Percentiles rank a stretch among this genome's conserved stretches.
These are phyloP conservation scores for Lathyrus oleraceus DNA, from an alignment of 306 rosid species.

Conservation along the genomic window DNA sequence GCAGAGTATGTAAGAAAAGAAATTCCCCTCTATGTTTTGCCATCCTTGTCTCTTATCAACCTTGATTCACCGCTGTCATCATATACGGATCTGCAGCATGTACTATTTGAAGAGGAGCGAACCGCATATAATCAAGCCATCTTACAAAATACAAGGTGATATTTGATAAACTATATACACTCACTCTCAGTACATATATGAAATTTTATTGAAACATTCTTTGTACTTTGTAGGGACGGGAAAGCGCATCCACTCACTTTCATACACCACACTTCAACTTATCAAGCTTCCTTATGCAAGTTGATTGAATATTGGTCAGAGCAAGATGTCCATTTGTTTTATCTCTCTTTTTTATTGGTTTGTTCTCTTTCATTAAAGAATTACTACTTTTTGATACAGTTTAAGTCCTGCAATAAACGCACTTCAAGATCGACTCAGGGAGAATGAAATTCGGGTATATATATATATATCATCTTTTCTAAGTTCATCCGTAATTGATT, in stretches of 20 bases:
- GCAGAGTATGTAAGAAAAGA: conserved; percentile 87
- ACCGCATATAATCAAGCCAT: conserved; percentile 90
- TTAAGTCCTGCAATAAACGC: conserved; percentile 91
- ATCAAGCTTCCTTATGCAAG: conserved; percentile 98
- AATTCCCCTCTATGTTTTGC: conserved; percentile 84
- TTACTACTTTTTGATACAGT: conserved; percentile 55
- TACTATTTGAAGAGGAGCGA: conserved; percentile 88
- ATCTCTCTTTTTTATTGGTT: conserved; percentile 12
- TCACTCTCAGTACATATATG: conserved; percentile 4
- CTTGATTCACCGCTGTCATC: conserved; percentile 76
- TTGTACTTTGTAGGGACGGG: conserved; percentile 69
- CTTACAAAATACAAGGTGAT: conserved; percentile 75
- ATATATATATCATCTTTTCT: conserved; percentile 40
- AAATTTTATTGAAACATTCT: conserved; percentile 20
- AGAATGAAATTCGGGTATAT: conserved; percentile 86
- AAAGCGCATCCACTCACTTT: conserved; percentile 90
- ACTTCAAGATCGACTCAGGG: conserved; percentile 86
- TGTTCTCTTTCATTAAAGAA: background rate
- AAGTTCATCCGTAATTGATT: conserved; percentile 29
- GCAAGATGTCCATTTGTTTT: conserved; percentile 27
- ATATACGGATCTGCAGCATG: conserved; percentile 80
- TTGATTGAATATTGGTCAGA: conserved; percentile 93
- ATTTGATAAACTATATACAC: conserved; percentile 29
- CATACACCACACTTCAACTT: conserved; percentile 92
- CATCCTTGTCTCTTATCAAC: conserved; percentile 62